phyloP scores from a whole-genome alignment of 176 grass and related monocot species.

The Secale cereale region DNA sequence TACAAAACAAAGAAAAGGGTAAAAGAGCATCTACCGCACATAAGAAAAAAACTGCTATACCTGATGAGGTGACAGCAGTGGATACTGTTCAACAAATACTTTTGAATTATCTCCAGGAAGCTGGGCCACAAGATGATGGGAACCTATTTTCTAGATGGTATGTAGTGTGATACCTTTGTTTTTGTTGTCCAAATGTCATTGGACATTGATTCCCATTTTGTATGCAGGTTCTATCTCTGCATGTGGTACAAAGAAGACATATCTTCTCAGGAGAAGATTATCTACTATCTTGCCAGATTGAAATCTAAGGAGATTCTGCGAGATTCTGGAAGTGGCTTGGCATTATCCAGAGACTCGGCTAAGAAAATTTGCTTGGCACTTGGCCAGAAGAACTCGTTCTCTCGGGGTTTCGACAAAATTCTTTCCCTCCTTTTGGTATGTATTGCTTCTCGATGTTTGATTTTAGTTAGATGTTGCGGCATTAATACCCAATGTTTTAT shows the following conservation, averaged over 20 bases:
- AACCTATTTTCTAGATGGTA: slow-evolving; percentile 95
- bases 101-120: slow-evolving; percentile 88
- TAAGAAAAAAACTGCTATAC: slow-evolving; percentile 48
- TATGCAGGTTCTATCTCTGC: slow-evolving; percentile 91
- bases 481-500: slow-evolving; percentile 41
- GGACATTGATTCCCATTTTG: slow-evolving; percentile 18
- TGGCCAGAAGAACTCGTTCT: slow-evolving; percentile 92
- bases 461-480: slow-evolving; percentile 22
- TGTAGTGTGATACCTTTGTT: slow-evolving; percentile 25
- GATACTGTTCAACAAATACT: slow-evolving; percentile 88
- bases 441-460: slow-evolving; percentile 26
- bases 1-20: slow-evolving; percentile 64
- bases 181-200: slow-evolving; percentile 17
- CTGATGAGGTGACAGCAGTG: slow-evolving; percentile 39
- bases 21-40: slow-evolving; percentile 44
- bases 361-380: slow-evolving; percentile 94
- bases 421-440: slow-evolving; percentile 92
- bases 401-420: slow-evolving; percentile 96
- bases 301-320: slow-evolving; percentile 94
- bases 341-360: slow-evolving; percentile 79
- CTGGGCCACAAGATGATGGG: slow-evolving; percentile 73
- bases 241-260: slow-evolving; percentile 95
- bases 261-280: slow-evolving; percentile 73
- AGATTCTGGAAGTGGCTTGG: slow-evolving; percentile 65
- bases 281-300: slow-evolving; percentile 86